phyloP scores from a whole-genome alignment of 1,284 basidiomycete species.

The Chondrostereum purpureum region DNA sequence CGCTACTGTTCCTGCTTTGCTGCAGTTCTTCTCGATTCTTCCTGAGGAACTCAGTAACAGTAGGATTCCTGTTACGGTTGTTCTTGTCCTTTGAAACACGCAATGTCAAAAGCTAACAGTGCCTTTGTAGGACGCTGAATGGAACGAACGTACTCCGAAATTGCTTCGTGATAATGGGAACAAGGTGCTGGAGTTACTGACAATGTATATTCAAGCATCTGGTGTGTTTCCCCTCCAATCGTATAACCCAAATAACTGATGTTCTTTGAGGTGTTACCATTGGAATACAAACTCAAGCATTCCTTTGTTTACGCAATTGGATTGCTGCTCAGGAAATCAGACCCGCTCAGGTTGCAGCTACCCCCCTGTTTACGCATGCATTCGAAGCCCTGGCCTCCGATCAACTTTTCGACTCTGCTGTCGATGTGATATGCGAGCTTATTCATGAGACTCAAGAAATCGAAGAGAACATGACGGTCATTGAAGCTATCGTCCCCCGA shows the following conservation, averaged over 20 bases:
- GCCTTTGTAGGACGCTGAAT: slow-evolving; percentile 84
- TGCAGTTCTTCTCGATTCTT: slow-evolving; percentile 88
- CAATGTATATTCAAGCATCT: slow-evolving; percentile 85
- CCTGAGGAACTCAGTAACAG: slow-evolving; percentile 91
- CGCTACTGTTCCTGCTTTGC: slow-evolving; percentile 72
- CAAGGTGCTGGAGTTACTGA: slow-evolving; percentile 72
- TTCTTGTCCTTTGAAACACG: slow-evolving; percentile 1
- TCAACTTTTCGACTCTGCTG: slow-evolving; percentile 86
- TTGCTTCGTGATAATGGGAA: slow-evolving; percentile 72
- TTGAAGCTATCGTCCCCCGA: slow-evolving; percentile 81
- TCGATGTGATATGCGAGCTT: slow-evolving; percentile 89
- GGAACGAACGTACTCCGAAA: slow-evolving; percentile 54
- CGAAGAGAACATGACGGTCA: slow-evolving; percentile 87
- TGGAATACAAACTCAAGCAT: slow-evolving; percentile 81
- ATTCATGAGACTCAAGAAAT: slow-evolving; percentile 99
- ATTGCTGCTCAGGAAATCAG: slow-evolving; percentile 82
- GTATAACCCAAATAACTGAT: slow-evolving; percentile 1
- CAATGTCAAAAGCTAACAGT: slow-evolving; percentile 8
- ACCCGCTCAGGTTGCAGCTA: slow-evolving; percentile 60
- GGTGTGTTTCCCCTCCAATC: slow-evolving; percentile 46
- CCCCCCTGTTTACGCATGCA: slow-evolving; percentile 78
- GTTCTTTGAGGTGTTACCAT: slow-evolving; percentile 69
- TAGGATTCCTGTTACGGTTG: slow-evolving; percentile 86
- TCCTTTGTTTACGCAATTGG: slow-evolving; percentile 86
- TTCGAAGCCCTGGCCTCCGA: slow-evolving; percentile 85